A percentile compares a stretch with the other conserved stretches of the same genome.
Evolutionary conservation across 768 basidiomycete genomes (phyloP).

Genomic region (Coprinopsis sp.): DNA sequence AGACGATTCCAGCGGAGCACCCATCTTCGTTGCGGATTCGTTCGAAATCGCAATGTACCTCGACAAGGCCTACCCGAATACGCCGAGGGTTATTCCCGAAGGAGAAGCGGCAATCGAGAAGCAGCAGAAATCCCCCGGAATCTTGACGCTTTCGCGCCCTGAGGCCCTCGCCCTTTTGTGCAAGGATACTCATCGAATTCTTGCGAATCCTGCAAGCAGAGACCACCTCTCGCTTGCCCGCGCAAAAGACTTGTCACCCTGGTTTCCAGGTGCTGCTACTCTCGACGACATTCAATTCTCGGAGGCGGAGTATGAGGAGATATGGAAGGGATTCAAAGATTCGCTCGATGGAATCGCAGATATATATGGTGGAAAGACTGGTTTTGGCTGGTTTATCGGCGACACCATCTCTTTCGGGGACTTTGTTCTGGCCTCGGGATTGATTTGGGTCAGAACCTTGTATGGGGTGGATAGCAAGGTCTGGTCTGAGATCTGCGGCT

Average conservation of each 20-base stretch:
- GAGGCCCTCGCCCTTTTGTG: background rate
- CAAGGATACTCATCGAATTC: background rate
- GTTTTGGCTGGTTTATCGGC: background rate
- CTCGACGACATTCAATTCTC: background rate
- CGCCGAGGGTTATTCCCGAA: constrained; percentile 20
- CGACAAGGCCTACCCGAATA: constrained; percentile 36
- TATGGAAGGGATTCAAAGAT: background rate
- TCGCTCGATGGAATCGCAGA: background rate
- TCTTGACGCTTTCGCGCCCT: background rate
- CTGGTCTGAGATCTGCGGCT: constrained; percentile 33
- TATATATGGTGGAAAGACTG: background rate
- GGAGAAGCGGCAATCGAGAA: background rate
- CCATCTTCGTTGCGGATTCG: constrained; percentile 36
- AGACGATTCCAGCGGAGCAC: constrained; percentile 36
- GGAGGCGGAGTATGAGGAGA: background rate
- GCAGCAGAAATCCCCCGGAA: background rate
- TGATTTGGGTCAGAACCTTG: constrained; percentile 26
- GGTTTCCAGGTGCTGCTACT: background rate
- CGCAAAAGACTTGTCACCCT: background rate
- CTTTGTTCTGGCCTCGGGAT: constrained; percentile 26
- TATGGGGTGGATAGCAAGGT: constrained; percentile 30
- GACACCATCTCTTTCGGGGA: constrained; percentile 29
- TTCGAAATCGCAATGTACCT: constrained; percentile 42
- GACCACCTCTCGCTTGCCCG: background rate
- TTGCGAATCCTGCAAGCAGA: background rate